Evolutionary conservation across 2,329 filamentous ascomycete genomes (phyloP).

Genomic region (Aspergillus sp.): DNA sequence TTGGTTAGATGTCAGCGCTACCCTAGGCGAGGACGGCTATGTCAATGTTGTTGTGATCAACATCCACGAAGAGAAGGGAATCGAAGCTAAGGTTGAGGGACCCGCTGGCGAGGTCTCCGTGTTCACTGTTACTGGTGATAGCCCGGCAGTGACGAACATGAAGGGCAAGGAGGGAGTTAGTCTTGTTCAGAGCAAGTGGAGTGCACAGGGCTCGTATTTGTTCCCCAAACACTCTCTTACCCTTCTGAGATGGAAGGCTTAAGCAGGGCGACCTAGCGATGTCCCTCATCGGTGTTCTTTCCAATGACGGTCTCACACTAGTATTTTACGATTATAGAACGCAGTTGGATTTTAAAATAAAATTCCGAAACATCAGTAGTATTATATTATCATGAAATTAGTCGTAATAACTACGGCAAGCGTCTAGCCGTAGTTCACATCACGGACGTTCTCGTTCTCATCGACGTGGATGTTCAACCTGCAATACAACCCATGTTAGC

Average conservation of each 20-base stretch:
- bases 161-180: constrained; percentile 62
- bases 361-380: background rate
- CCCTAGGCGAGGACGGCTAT: constrained; percentile 54
- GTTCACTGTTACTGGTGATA: constrained; percentile 61
- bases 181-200: constrained; percentile 62
- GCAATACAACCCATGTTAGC: background rate
- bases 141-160: constrained; percentile 61
- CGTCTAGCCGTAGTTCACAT: constrained; percentile 43
- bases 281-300: background rate
- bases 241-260: constrained; percentile 58
- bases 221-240: constrained; percentile 73
- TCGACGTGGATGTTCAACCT: constrained; percentile 48
- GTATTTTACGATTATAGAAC: constrained; percentile 9
- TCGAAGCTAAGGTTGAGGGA: constrained; percentile 61
- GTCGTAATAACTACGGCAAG: background rate
- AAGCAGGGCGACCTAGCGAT: constrained; percentile 9
- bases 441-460: constrained; percentile 43
- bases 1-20: constrained; percentile 50
- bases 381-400: background rate
- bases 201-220: constrained; percentile 59
- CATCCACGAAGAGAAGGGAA: constrained; percentile 60
- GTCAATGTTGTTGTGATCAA: constrained; percentile 73
- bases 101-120: constrained; percentile 55
- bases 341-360: background rate
- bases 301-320: background rate